Base-by-base conservation (phyloP, 2,329 filamentous ascomycete genomes). In the Botrytis fabae region DNA sequence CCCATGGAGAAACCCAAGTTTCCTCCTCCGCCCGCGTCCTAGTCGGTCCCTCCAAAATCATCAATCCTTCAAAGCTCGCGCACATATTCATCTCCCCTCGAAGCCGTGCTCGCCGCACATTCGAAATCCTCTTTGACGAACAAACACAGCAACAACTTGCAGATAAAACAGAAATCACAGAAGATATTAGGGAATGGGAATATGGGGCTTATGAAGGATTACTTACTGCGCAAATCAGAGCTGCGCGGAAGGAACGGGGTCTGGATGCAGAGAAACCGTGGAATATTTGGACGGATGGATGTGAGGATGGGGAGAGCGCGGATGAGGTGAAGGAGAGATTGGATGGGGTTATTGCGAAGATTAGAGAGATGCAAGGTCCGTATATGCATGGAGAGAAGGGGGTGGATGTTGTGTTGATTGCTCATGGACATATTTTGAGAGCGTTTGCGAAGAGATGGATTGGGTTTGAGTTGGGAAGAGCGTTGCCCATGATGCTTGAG, bases 391-490 rank as follows among this genome's bases (percentile, higher is more conserved):
- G 83, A 22, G 81, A 80, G 73, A 80, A 81, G 66, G 80, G 80
- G 4, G 83, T 82, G 48, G 86, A 88, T 80, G 85, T 89, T 42
- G 79, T 89, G 42, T 80, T 89, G 68, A 80, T 83, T 72, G 81
- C 80, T 10, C 82, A 84, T 75, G 82, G 83, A 2, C 87, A 88
- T 80, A 86, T 89, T 44, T 75, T 89, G 75, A 80, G 87, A 59
- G 84, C 85, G 1, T 87, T 89, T 78, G 85, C 86, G 28, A 87
- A 86, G 69, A 79, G 87, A 35, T 89, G 87, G 87, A 81, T 89
- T 71, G 78, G 83, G 0, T 86, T 85, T 80, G 79, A 80, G 40
- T 73, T 83, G 22, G 76, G 78, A 44, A 77, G 73, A 66, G 78
- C 76, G 16, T 65, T 83, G 35, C 79, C 80, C 1, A 79, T 83